Conservation (phyloP, 345 rosid species). For the Eucalyptus camaldulensis region DNA sequence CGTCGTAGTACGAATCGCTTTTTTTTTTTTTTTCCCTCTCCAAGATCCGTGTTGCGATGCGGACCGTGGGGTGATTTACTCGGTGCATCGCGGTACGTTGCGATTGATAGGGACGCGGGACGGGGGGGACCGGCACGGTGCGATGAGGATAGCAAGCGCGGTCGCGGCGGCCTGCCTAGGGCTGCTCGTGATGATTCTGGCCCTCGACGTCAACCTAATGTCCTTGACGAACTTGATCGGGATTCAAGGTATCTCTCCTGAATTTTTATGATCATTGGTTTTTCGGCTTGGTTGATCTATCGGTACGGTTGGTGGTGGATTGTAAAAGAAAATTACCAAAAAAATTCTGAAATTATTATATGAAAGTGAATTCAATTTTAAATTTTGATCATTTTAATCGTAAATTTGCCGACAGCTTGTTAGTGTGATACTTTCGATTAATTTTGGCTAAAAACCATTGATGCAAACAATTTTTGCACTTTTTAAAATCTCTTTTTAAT, state of each 20-base stretch:
- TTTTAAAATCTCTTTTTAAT: rapidly evolving
- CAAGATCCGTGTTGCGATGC: neutral
- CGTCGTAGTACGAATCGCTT: neutral
- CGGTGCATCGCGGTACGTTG: neutral
- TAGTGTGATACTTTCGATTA: rapidly evolving
- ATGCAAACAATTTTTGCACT: rapidly evolving
- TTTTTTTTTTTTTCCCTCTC: neutral
- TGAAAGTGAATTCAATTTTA: rapidly evolving
- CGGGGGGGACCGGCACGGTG: neutral
- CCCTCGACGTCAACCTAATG: neutral
- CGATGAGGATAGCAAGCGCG: neutral
- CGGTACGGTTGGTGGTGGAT: too few species aligned
- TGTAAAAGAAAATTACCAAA: neutral
- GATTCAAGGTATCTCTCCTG: neutral
- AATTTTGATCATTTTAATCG: rapidly evolving
- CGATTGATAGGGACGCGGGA: neutral
- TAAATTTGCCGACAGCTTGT: rapidly evolving
- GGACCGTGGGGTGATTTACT: neutral
- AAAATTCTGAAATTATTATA: rapidly evolving
- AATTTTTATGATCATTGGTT: neutral
- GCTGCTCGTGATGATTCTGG: neutral
- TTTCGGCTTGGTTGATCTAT: neutral
- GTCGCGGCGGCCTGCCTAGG: neutral
- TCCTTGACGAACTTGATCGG: neutral
- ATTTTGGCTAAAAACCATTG: too few species aligned